These are phyloP conservation scores for Perkinsus chesapeaki DNA, from an alignment of 169 alveolate species.

Conservation along the genomic window DNA sequence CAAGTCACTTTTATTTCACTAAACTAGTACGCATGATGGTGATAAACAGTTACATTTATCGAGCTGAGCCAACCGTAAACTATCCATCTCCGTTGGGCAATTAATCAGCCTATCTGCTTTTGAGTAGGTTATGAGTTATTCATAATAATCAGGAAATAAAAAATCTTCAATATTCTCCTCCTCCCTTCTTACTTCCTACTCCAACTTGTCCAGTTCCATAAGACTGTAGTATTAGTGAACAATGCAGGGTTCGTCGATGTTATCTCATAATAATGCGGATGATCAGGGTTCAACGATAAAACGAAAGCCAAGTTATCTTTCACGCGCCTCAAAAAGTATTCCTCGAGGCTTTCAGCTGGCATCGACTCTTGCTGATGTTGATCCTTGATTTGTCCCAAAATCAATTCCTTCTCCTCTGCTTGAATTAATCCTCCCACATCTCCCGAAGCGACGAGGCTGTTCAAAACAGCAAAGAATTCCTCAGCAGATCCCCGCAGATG, in stretches of 20 bases:
- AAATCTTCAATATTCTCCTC: not conserved
- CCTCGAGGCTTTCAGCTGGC: conserved; percentile 32
- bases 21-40: too few relatives aligned
- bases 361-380: conserved; percentile 50
- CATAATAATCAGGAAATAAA: not conserved
- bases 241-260: conserved; percentile 76
- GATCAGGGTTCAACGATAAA: conserved; percentile 64
- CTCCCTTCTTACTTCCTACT: not conserved
- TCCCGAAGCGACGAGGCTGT: conserved; percentile 74
- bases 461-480: conserved; percentile 64
- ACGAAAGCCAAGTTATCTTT: conserved; percentile 61
- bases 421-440: conserved; percentile 78
- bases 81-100: too few relatives aligned
- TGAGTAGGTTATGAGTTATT: too few relatives aligned
- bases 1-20: too few relatives aligned
- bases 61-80: too few relatives aligned
- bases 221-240: conserved; percentile 56
- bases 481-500: conserved; percentile 50
- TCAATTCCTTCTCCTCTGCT: conserved; percentile 78
- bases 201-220: conserved; percentile 67
- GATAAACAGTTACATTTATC: too few relatives aligned
- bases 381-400: conserved; percentile 49
- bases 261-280: conserved; percentile 60
- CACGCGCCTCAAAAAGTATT: conserved; percentile 65
- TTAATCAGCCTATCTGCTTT: too few relatives aligned